Conservation (phyloP, 495 filamentous ascomycete species). For the Chaetomidium leptoderma region DNA sequence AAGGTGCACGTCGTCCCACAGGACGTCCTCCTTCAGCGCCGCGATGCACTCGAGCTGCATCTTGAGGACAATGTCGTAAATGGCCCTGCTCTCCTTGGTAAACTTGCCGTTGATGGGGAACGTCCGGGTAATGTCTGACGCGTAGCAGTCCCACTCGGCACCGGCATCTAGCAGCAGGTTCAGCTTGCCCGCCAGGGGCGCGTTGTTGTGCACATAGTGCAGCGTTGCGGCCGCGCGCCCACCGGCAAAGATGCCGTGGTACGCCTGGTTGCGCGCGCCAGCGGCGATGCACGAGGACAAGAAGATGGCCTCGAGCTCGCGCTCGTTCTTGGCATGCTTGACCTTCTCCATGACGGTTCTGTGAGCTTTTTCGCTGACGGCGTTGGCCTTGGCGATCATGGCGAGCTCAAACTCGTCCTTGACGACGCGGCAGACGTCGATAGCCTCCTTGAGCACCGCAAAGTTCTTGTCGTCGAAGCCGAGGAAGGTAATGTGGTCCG, state of each 20-base stretch:
- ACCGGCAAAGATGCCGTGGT: conserved; percentile 76
- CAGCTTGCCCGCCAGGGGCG: conserved; percentile 59
- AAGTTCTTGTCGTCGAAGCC: conserved; percentile 60
- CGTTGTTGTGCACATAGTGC: conserved; percentile 80
- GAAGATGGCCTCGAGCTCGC: conserved; percentile 76
- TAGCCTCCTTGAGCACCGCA: conserved; percentile 61
- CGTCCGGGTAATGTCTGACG: conserved; percentile 83
- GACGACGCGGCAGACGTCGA: conserved; percentile 71
- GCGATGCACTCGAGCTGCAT: conserved; percentile 80
- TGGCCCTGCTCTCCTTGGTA: conserved; percentile 61
- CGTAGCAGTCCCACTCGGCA: conserved; percentile 74
- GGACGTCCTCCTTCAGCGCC: conserved; percentile 66
- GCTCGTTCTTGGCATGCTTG: conserved; percentile 66
- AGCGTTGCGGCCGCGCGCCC: conserved; percentile 77
- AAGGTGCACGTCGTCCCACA: conserved; percentile 83
- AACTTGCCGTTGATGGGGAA: conserved; percentile 80
- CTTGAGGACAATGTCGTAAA: conserved; percentile 79
- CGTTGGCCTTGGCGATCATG: conserved; percentile 76
- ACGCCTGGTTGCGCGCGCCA: conserved; percentile 73
- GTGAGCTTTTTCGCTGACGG: conserved; percentile 73
- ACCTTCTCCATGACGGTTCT: conserved; percentile 62
- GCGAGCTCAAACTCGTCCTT: conserved; percentile 86
- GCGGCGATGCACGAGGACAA: conserved; percentile 67
- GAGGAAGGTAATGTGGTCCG: conserved; percentile 58
- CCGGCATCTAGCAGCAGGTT: conserved; percentile 83